These are phyloP conservation scores for Hyphodiscus sp. DNA, from an alignment of 2,329 filamentous ascomycete genomes.

Conservation along the genomic window DNA sequence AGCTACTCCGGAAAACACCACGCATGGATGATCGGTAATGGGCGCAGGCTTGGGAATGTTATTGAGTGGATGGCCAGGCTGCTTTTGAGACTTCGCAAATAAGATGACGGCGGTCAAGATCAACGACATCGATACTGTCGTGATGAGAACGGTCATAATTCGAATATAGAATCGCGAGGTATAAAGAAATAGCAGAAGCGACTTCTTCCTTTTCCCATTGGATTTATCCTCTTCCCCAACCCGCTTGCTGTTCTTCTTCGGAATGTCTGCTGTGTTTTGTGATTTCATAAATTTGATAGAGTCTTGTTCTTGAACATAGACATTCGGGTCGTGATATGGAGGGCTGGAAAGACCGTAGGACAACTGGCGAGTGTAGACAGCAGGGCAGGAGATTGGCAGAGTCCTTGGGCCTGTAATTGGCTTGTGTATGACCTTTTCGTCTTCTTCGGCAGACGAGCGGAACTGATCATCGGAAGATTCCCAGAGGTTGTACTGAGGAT, in stretches of 20 bases:
- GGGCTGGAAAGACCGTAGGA: slow-evolving; percentile 6
- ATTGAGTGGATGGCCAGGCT: slow-evolving; percentile 8
- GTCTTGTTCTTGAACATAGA: background rate
- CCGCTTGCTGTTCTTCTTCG: background rate
- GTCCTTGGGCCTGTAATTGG: background rate
- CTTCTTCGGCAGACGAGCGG: background rate
- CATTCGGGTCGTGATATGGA: background rate
- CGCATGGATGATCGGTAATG: slow-evolving; percentile 16
- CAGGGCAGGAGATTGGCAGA: background rate
- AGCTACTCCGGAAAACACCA: slow-evolving; percentile 10
- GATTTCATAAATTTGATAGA: background rate
- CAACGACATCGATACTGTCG: slow-evolving; percentile 14
- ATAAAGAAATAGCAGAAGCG: background rate
- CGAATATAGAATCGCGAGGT: slow-evolving; percentile 9
- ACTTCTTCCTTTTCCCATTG: background rate
- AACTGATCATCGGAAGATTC: background rate
- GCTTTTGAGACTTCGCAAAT: slow-evolving; percentile 11
- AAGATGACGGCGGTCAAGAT: slow-evolving; percentile 14
- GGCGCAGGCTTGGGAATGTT: slow-evolving; percentile 4
- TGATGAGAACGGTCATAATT: slow-evolving; percentile 12
- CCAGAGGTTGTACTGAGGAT: background rate
- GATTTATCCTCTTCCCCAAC: no score
- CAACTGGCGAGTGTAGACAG: slow-evolving; percentile 11
- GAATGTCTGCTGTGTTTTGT: background rate
- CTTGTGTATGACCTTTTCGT: background rate